A percentile compares a stretch with the other conserved stretches of the same genome.
These are phyloP conservation scores for Trichophyton schoenleinii DNA, from an alignment of 2,329 filamentous ascomycete species.

Conservation along the genomic window DNA sequence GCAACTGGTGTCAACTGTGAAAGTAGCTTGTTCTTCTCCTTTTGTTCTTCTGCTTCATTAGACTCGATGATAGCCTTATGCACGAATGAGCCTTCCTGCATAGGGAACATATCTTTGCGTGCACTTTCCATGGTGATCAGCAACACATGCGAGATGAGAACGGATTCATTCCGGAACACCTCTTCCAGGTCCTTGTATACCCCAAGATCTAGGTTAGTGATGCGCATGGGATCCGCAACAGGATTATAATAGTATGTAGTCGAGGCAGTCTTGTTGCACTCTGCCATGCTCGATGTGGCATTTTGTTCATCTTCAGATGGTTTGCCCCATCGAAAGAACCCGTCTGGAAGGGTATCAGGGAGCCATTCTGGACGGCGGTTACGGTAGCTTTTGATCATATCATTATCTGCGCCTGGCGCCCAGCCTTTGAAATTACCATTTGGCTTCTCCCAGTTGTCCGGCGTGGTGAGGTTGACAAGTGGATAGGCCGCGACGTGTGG, in stretches of 20 bases:
- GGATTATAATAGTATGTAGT: slow-evolving; percentile 18
- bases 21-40: slow-evolving; percentile 16
- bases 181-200: slow-evolving; percentile 17
- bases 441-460: slow-evolving; percentile 20
- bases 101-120: slow-evolving; percentile 23
- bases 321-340: slow-evolving; percentile 19
- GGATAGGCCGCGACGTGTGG: slow-evolving; percentile 17
- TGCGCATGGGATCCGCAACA: slow-evolving; percentile 20
- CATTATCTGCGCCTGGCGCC: slow-evolving; percentile 15
- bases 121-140: slow-evolving; percentile 24
- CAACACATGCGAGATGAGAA: slow-evolving; percentile 22
- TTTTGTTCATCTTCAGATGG: background rate
- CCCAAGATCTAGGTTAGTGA: slow-evolving; percentile 21
- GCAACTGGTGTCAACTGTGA: slow-evolving; percentile 20
- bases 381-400: slow-evolving; percentile 8
- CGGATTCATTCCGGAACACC: slow-evolving; percentile 16
- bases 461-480: slow-evolving; percentile 16
- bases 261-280: background rate
- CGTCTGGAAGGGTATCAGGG: slow-evolving; percentile 16
- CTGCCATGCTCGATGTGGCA: background rate
- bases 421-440: slow-evolving; percentile 22
- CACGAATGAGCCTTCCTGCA: slow-evolving; percentile 19
- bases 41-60: slow-evolving; percentile 12
- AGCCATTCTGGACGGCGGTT: slow-evolving; percentile 16
- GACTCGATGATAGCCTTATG: slow-evolving; percentile 18